Evolutionary conservation across 331 rosid genomes (phyloP), one percentile per base, ranked within the genome.

Genomic region (Phaseolus coccineus): DNA sequence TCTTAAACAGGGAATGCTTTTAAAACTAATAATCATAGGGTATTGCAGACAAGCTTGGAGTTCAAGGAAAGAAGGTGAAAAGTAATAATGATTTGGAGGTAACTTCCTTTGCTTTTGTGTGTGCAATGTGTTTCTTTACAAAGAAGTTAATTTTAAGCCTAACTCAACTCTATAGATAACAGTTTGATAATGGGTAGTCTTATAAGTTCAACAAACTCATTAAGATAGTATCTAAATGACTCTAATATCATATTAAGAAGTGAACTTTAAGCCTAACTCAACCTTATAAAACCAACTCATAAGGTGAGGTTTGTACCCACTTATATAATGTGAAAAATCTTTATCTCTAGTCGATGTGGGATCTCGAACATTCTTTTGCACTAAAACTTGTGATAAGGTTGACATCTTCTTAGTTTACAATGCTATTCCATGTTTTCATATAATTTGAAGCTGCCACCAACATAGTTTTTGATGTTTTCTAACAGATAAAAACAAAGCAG

Each of bases 11-110:
- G 25, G 14, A 62, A 63, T 63, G 35, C 55, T 71, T 66, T 62
- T 19, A 37, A 64, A 12, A 19, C 55, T 44, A 7, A 70, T 0
- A 4, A 27, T 27, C 27, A 19, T 84, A 8, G 69, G 53, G 39
- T 37, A 35, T 72, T 83, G 84, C 84, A 90, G 93, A 90, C 77
- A 73, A 81, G 59, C 87, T 87, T 9, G 93, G 93, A 50, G 84
- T 83, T 73, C 97, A 93, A 77, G 94, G 92, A 59, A 87, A 80
- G 73, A 91, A 88, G 77, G 87, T 89, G 47, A 89, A 87, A 80
- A 77, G 31, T 25, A 75, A 78, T 24, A 75, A 80, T 3, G 88
- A 80, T 71, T 84, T 86, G 82, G 87, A 92, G 92, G 93, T 87
- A 69, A 72, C 61, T 71, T 63, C 27, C 35, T 61, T 63, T 46